Percentiles rank a stretch among this genome's conserved stretches.
Conservation (phyloP, 768 basidiomycete species). For the Coprinopsis marcescibilis region DNA sequence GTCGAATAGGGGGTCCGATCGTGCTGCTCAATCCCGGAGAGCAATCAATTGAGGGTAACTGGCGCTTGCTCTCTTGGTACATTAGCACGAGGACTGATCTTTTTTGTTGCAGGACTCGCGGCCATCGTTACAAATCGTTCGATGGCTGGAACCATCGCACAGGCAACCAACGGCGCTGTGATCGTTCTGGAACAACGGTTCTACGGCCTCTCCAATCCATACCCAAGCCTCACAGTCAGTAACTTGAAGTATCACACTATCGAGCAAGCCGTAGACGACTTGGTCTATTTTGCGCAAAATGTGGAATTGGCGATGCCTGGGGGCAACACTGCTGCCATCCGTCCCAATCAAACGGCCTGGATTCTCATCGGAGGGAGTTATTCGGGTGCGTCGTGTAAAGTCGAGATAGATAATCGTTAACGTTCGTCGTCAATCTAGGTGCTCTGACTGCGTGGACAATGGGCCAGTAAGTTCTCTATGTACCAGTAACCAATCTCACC, state of each 20-base stretch:
- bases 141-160: slow-evolving; percentile 51
- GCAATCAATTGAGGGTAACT: slow-evolving; percentile 42
- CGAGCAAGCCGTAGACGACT: slow-evolving; percentile 69
- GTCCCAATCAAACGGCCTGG: slow-evolving; percentile 47
- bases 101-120: too few relatives aligned
- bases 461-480: too few relatives aligned
- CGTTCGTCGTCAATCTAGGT: not conserved
- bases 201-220: slow-evolving; percentile 69
- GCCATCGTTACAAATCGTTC: too few relatives aligned
- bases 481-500: too few relatives aligned
- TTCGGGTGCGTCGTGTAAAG: slow-evolving; percentile 25
- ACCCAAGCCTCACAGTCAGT: slow-evolving; percentile 46
- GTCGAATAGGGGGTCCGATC: slow-evolving; percentile 49
- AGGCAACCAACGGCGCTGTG: slow-evolving; percentile 58
- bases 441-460: slow-evolving; percentile 30
- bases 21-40: slow-evolving; percentile 66
- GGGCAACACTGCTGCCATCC: slow-evolving; percentile 42
- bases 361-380: slow-evolving; percentile 47
- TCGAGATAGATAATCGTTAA: not conserved
- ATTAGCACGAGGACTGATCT: too few relatives aligned
- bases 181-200: slow-evolving; percentile 69
- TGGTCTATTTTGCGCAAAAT: slow-evolving; percentile 65
- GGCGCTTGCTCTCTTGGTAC: slow-evolving; percentile 2
- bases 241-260: slow-evolving; percentile 58
- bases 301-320: slow-evolving; percentile 63